Evolutionary conservation across 768 basidiomycete genomes (phyloP).

Genomic region (Hemileccinum impolitum): DNA sequence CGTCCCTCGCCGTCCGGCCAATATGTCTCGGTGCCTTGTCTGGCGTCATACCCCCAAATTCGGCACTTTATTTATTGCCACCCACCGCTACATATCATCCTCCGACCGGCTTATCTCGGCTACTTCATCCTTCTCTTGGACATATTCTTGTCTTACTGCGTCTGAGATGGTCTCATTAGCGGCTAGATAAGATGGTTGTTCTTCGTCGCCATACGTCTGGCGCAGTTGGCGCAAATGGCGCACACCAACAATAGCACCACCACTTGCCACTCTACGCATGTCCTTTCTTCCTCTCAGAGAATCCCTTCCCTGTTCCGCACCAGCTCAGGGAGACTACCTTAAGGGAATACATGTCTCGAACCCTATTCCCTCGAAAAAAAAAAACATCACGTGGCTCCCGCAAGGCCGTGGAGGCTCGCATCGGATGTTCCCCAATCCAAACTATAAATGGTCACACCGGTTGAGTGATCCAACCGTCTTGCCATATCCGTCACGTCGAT

Average conservation of each 20-base stretch:
- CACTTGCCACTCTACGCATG: conserved; percentile 9
- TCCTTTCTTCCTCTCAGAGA: conserved; percentile 12
- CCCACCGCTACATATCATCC: conserved; percentile 11
- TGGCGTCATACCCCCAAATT: neutral
- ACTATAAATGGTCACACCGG: neutral
- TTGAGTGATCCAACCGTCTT: neutral
- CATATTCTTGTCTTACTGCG: neutral
- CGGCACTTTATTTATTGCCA: neutral
- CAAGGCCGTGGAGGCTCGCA: conserved; percentile 3
- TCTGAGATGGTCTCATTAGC: neutral
- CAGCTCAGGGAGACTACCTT: conserved; percentile 4
- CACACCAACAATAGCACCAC: conserved; percentile 20
- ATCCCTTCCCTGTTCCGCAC: conserved; percentile 15
- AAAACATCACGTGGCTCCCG: conserved; percentile 7
- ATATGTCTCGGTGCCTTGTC: conserved; percentile 18
- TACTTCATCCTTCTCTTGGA: neutral
- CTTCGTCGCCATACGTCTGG: neutral
- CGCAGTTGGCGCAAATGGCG: conserved; percentile 5
- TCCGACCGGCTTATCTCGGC: conserved; percentile 6
- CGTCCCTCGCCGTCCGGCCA: conserved; percentile 3
- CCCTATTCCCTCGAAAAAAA: neutral
- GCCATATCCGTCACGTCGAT: conserved; percentile 18
- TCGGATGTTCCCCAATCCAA: neutral
- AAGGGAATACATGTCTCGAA: conserved; percentile 8
- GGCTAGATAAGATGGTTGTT: conserved; percentile 18